A percentile compares a stretch with the other conserved stretches of the same genome.
Evolutionary conservation across 192 early-diverging fungal species (phyloP).

Genomic region (Coemansia sp.): DNA sequence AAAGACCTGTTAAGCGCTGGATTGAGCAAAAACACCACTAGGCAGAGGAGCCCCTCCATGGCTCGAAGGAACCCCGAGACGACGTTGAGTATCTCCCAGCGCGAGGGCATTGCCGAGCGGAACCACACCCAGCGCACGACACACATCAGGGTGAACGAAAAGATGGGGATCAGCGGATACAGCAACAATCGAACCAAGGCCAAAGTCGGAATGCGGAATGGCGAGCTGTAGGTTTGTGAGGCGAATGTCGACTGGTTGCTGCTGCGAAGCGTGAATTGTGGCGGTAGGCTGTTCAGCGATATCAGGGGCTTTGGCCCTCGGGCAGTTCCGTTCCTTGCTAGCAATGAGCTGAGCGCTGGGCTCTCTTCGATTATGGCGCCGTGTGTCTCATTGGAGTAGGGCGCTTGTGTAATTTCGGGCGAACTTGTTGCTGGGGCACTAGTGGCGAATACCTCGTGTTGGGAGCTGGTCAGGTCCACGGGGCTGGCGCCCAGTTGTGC

Average conservation of each 20-base stretch:
- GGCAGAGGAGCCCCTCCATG: slow-evolving; percentile 41
- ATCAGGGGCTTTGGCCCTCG: slow-evolving; percentile 15
- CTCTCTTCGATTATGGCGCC: background rate
- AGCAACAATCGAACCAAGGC: slow-evolving; percentile 39
- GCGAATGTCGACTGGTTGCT: slow-evolving; percentile 20
- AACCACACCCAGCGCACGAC: slow-evolving; percentile 53
- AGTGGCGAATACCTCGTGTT: background rate
- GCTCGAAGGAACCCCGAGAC: slow-evolving; percentile 43
- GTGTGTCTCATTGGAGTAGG: background rate
- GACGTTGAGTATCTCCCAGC: slow-evolving; percentile 41
- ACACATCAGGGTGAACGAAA: slow-evolving; percentile 50
- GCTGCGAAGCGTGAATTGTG: slow-evolving; percentile 13
- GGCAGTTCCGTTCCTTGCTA: background rate
- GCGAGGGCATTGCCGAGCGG: slow-evolving; percentile 41
- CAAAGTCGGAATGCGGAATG: slow-evolving; percentile 42
- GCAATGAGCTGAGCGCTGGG: background rate
- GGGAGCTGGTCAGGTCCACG: background rate
- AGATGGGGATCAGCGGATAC: slow-evolving; percentile 48
- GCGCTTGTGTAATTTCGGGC: background rate
- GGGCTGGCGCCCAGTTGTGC: background rate
- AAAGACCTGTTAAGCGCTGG: slow-evolving; percentile 49
- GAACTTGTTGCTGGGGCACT: background rate
- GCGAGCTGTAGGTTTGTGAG: slow-evolving; percentile 10
- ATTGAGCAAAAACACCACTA: slow-evolving; percentile 50
- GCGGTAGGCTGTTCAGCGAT: slow-evolving; percentile 16